phyloP scores from a whole-genome alignment of 1,284 basidiomycete genomes.

The Irpex lacteus region DNA sequence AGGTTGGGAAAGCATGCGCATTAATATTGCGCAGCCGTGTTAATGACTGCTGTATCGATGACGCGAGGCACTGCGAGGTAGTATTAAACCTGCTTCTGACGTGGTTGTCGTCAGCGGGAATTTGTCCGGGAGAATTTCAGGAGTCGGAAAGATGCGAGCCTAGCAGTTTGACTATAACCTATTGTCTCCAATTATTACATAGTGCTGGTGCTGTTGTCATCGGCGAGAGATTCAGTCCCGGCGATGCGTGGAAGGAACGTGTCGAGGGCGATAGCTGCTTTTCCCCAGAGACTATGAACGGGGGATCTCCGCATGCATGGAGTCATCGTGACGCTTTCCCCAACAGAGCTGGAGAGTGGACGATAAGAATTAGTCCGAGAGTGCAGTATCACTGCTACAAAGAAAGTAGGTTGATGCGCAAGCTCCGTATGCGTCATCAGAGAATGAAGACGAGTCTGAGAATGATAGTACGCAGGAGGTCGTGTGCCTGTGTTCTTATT shows the following conservation, averaged over 20 bases:
- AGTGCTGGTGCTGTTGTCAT: background rate
- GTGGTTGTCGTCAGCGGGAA: background rate
- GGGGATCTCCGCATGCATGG: background rate
- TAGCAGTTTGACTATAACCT: background rate
- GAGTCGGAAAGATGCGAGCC: constrained; percentile 3
- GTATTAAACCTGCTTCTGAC: background rate
- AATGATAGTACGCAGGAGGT: background rate
- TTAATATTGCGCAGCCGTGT: background rate
- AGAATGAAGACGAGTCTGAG: background rate
- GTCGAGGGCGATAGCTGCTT: background rate
- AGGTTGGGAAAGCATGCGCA: background rate
- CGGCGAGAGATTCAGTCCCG: background rate
- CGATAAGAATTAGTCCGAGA: constrained; percentile 2
- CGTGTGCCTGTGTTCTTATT: background rate
- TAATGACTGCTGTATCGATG: constrained; percentile 6
- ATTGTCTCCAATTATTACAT: background rate
- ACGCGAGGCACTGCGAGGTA: constrained; percentile 8
- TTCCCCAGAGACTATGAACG: background rate
- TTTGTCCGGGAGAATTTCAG: background rate
- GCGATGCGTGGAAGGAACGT: background rate
- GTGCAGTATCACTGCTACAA: background rate
- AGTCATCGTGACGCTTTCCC: background rate
- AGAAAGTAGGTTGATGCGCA: background rate
- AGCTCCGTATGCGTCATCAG: background rate
- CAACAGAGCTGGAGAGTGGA: background rate